Evolutionary conservation across 352 stramenopile genomes (phyloP).

Genomic region (Sclerospora graminicola): DNA sequence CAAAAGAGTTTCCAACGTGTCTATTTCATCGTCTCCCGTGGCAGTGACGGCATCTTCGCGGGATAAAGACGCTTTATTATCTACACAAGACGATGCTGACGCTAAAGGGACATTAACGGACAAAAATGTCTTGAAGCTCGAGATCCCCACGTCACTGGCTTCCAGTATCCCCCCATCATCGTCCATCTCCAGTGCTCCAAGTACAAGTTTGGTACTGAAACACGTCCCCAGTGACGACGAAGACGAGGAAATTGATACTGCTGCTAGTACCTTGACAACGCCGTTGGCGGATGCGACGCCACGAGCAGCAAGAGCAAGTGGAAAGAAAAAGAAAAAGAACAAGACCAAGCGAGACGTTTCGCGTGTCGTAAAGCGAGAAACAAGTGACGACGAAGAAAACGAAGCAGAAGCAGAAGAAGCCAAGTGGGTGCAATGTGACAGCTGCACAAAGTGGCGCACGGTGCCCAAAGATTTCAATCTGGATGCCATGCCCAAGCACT

Average conservation of each 20-base stretch:
- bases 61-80: conserved; percentile 14
- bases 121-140: conserved; percentile 9
- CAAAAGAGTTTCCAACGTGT: conserved; percentile 1
- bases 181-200: conserved; percentile 4
- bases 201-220: conserved; percentile 7
- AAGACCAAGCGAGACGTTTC: conserved; percentile 26
- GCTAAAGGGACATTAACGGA: conserved; percentile 1
- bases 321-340: conserved; percentile 58
- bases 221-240: conserved; percentile 32
- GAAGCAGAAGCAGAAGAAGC: conserved; percentile 52
- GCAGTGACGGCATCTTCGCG: conserved; percentile 1
- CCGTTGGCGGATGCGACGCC: conserved; percentile 13
- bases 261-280: conserved; percentile 9
- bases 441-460: conserved; percentile 93
- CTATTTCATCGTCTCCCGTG: conserved; percentile 10
- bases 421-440: conserved; percentile 95
- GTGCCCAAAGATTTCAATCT: conserved; percentile 85
- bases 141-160: conserved; percentile 21
- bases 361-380: conserved; percentile 13
- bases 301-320: conserved; percentile 3
- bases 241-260: conserved; percentile 40
- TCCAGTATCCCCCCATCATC: conserved; percentile 3
- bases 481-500: conserved; percentile 88
- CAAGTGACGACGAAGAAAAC: conserved; percentile 19
- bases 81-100: conserved; percentile 16